Base-by-base conservation (phyloP, 352 stramenopile species). In the Pythium dissotocum region DNA sequence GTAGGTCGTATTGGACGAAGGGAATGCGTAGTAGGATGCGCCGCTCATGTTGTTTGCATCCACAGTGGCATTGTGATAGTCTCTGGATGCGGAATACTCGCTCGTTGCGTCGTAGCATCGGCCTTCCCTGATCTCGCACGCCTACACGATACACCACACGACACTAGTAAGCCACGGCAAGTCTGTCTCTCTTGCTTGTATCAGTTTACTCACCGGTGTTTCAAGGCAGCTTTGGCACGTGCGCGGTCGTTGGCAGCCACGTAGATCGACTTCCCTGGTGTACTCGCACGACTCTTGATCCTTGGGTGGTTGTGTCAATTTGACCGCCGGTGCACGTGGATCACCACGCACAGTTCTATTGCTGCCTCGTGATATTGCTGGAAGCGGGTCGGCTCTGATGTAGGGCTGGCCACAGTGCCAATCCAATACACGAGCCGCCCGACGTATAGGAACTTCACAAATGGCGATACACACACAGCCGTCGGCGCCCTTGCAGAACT, bases 1-100 rank as follows among this genome's bases (percentile, higher is more conserved):
- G 55, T 69, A 69, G 4, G 54, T 69, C 42, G 63, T 63, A 54
- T 69, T 69, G 26, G 33, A 26, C 13, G 53, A 46, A 10, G 63
- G 63, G 32, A 69, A 69, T 4, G 44, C 16, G 4, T 46, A 46
- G n/a, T 7, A 12, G n/a, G 33, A 8, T 1, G 9, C 13, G 10
- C 18, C 12, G 7, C 16, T 46, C 38, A 46, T 46, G 38, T 46
- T 46, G 12, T 46, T 16, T 38, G 33, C 33, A 9, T 38, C 33
- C 38, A 12, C 6, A 9, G 13, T 46, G 2, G 13, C 38, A 46
- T 4, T 46, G 8, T 9, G 38, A 16, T 40, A 24, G 51, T 58
- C 21, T 18, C 38, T 12, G 2, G 6, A n/a, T 9, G 5, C 5
- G 35, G 38, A 46, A 18, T 46, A 46, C 38, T 46, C 6, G 5